Evolutionary conservation across 345 rosid species (phyloP).

Genomic region (Cardamine resedifolia): DNA sequence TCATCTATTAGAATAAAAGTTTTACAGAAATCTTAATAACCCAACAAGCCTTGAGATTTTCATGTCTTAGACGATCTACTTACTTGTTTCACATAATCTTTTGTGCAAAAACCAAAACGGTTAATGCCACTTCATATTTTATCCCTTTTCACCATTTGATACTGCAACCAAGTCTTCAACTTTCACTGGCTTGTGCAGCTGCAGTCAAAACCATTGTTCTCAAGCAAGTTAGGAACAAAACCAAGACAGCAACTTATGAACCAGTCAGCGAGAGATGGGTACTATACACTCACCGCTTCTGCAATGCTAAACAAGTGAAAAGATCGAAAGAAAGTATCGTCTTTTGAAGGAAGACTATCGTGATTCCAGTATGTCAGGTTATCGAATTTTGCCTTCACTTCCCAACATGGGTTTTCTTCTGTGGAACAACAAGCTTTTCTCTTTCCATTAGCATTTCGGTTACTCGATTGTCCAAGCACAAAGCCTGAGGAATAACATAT

Average conservation of each 20-base stretch:
- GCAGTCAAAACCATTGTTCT: conserved; percentile 33
- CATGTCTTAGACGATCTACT: background rate
- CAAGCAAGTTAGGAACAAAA: background rate
- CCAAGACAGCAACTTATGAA: background rate
- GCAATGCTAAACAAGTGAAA: conserved; percentile 75
- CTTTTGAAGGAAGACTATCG: conserved; percentile 70
- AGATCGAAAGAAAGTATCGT: conserved; percentile 69
- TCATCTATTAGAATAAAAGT: background rate
- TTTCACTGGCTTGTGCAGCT: conserved; percentile 73
- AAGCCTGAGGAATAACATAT: conserved; percentile 51
- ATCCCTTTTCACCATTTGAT: conserved; percentile 13
- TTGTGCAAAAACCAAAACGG: background rate
- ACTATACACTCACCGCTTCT: conserved; percentile 58
- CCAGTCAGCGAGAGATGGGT: background rate
- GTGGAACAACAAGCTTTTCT: conserved; percentile 46
- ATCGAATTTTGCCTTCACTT: conserved; percentile 68
- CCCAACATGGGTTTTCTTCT: conserved; percentile 56
- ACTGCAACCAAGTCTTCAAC: conserved; percentile 56
- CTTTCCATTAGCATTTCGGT: conserved; percentile 39
- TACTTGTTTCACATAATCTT: conserved; percentile 4
- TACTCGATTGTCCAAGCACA: conserved; percentile 63
- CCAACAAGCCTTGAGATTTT: conserved; percentile 14
- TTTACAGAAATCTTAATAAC: conserved; percentile 16
- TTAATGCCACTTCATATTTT: background rate
- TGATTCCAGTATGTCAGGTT: conserved; percentile 87